Evolutionary conservation across 1,139 yeast species (phyloP).

Genomic region (Yamadazyma sp.): DNA sequence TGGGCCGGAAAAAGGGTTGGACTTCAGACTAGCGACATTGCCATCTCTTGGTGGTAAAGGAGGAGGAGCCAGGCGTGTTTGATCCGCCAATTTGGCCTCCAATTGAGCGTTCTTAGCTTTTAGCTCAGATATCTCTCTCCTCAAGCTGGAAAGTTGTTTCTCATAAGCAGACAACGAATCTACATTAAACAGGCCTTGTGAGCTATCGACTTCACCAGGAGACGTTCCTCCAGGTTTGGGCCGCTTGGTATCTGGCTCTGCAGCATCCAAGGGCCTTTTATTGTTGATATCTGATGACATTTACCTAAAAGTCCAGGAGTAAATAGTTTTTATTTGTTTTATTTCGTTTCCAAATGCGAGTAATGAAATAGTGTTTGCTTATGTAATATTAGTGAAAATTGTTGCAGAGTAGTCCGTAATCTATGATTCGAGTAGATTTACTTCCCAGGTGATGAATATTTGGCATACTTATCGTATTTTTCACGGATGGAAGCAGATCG

Average conservation of each 20-base stretch:
- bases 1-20: not conserved
- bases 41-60: constrained; percentile 16
- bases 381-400: too few species aligned
- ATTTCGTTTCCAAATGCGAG: constrained; percentile 2
- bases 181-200: constrained; percentile 17
- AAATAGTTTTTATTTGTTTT: not conserved
- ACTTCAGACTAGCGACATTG: not conserved
- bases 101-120: constrained; percentile 13
- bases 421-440: too few species aligned
- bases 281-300: not conserved
- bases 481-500: constrained; percentile 3
- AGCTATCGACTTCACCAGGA: constrained; percentile 8
- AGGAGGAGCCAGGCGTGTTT: constrained; percentile 11
- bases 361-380: too few species aligned
- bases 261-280: constrained; percentile 7
- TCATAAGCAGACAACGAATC: constrained; percentile 22
- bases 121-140: constrained; percentile 21
- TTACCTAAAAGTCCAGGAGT: not conserved
- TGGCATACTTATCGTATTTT: constrained; percentile 31
- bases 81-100: constrained; percentile 1
- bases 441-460: constrained; percentile 22
- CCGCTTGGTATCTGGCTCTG: constrained; percentile 5
- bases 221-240: not conserved
- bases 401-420: too few species aligned
- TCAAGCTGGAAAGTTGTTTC: constrained; percentile 20